Evolutionary conservation across 2,329 filamentous ascomycete species (phyloP).

Genomic region (Lachnellula hyalina): DNA sequence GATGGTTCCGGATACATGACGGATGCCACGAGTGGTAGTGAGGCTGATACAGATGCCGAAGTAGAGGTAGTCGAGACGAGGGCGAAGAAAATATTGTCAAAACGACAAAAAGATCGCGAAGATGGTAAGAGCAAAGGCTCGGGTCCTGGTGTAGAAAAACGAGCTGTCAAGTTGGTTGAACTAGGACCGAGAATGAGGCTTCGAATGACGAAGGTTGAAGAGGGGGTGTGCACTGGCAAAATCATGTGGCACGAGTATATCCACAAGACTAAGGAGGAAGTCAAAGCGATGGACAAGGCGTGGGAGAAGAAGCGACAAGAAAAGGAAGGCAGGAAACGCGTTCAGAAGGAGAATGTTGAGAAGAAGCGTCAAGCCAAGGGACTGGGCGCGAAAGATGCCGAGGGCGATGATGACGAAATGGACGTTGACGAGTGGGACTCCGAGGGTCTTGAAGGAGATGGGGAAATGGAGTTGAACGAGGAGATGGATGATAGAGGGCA

Average conservation of each 20-base stretch:
- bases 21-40: conserved; percentile 78
- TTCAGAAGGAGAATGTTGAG: conserved; percentile 88
- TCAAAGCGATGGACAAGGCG: conserved; percentile 70
- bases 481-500: conserved; percentile 29
- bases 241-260: conserved; percentile 98
- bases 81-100: conserved; percentile 54
- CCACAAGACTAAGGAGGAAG: conserved; percentile 73
- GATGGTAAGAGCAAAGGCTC: conserved; percentile 39
- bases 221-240: conserved; percentile 82
- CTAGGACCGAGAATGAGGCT: conserved; percentile 85
- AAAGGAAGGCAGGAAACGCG: conserved; percentile 74
- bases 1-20: conserved; percentile 78
- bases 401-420: conserved; percentile 45
- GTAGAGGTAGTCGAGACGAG: conserved; percentile 73
- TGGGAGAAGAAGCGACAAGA: conserved; percentile 76
- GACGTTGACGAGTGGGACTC: conserved; percentile 39
- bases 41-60: conserved; percentile 90
- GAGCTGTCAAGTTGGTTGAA: conserved; percentile 87
- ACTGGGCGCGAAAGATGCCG: conserved; percentile 43
- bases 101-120: conserved; percentile 40
- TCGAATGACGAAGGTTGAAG: conserved; percentile 90
- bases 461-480: conserved; percentile 31
- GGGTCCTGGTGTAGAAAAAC: conserved; percentile 53
- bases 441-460: conserved; percentile 32
- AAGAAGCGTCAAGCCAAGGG: conserved; percentile 63